Conservation (phyloP, 2,329 filamentous ascomycete species). For the Microdochium trichocladiopsis region DNA sequence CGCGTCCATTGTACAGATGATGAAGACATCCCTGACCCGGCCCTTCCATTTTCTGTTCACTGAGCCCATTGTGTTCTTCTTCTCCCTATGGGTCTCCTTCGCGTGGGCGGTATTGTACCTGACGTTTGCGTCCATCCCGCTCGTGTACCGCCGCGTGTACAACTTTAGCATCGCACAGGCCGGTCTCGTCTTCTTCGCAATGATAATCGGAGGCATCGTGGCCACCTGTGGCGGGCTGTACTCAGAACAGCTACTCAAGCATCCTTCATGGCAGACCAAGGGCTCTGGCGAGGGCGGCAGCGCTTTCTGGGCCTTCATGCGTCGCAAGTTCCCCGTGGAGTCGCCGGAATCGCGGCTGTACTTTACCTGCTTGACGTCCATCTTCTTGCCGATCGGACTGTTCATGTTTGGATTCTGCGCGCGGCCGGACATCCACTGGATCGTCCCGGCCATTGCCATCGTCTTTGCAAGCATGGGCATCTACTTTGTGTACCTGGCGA, state of each 20-base stretch:
- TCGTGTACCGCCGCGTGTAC: conserved; percentile 66
- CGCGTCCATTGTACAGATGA: conserved; percentile 59
- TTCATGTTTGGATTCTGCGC: conserved; percentile 76
- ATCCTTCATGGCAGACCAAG: conserved; percentile 27
- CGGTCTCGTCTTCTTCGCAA: conserved; percentile 67
- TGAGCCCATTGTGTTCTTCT: conserved; percentile 76
- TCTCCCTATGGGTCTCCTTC: conserved; percentile 85
- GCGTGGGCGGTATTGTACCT: conserved; percentile 86
- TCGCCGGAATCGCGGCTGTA: conserved; percentile 75
- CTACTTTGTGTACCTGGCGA: conserved; percentile 77
- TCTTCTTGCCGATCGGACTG: conserved; percentile 70
- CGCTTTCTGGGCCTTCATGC: conserved; percentile 36
- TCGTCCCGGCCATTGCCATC: conserved; percentile 63
- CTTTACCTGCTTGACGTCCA: conserved; percentile 70
- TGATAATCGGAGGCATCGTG: conserved; percentile 59
- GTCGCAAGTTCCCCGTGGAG: conserved; percentile 37
- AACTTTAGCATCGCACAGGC: conserved; percentile 60
- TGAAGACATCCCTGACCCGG: conserved; percentile 65
- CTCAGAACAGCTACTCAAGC: conserved; percentile 60
- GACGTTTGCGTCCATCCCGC: conserved; percentile 72
- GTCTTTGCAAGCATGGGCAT: conserved; percentile 77
- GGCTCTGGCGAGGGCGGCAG: conserved; percentile 21
- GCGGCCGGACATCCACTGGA: conserved; percentile 58
- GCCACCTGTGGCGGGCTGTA: conserved; percentile 63
- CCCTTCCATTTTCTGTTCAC: conserved; percentile 74